Evolutionary conservation across 1,139 yeast genomes (phyloP).

Genomic region (Debaryomycetaceae sp.): DNA sequence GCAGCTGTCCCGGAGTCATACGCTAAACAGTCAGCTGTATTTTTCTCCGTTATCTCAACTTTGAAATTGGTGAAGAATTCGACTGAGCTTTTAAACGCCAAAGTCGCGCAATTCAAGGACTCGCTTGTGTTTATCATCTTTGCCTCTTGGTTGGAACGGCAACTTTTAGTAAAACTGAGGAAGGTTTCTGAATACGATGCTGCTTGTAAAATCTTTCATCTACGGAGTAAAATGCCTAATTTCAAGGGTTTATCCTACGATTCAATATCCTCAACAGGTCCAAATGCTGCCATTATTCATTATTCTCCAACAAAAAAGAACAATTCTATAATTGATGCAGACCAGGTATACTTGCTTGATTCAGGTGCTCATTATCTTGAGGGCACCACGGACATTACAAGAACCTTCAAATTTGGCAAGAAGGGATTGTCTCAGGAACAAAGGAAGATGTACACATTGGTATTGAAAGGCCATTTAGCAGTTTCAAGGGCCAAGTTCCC

Average conservation of each 20-base stretch:
- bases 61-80: conserved; percentile 36
- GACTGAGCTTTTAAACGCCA: conserved; percentile 36
- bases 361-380: conserved; percentile 57
- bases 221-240: conserved; percentile 40
- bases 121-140: conserved; percentile 40
- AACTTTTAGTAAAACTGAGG: conserved; percentile 23
- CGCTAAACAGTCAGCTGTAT: conserved; percentile 21
- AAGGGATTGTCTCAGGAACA: conserved; percentile 19
- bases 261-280: conserved; percentile 52
- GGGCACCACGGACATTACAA: conserved; percentile 44
- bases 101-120: conserved; percentile 43
- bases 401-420: conserved; percentile 45
- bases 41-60: conserved; percentile 33
- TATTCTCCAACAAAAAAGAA: conserved; percentile 49
- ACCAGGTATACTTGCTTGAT: conserved; percentile 43
- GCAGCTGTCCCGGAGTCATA: conserved; percentile 27
- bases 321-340: conserved; percentile 38
- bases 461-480: conserved; percentile 53
- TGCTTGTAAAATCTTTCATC: conserved; percentile 38
- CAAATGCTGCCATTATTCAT: conserved; percentile 54
- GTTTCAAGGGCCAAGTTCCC: conserved; percentile 53
- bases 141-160: conserved; percentile 41
- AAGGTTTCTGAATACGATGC: conserved; percentile 39
- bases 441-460: conserved; percentile 47
- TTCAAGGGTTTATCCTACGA: conserved; percentile 53